These are phyloP conservation scores for Ophiostoma ulmi DNA, from an alignment of 2,329 filamentous ascomycete species.

Conservation along the genomic window DNA sequence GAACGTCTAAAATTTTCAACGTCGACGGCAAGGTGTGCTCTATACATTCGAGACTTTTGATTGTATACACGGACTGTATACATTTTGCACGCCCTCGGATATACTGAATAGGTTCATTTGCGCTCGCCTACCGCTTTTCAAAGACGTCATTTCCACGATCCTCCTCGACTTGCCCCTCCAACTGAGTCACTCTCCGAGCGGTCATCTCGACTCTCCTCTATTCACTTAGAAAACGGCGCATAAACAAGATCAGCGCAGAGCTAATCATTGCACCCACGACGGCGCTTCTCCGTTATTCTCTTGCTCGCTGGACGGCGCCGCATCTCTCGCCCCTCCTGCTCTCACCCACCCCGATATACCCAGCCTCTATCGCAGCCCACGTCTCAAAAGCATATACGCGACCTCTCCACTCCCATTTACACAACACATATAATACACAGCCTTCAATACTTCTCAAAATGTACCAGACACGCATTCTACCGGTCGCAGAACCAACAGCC, in stretches of 20 bases:
- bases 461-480: constrained; percentile 28
- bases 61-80: background rate
- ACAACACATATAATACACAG: background rate
- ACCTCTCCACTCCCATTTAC: background rate
- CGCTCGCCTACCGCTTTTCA: background rate
- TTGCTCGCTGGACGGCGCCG: constrained; percentile 26
- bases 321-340: background rate
- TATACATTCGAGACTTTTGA: background rate
- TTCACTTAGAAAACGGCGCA: background rate
- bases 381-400: background rate
- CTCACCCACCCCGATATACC: background rate
- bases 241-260: background rate
- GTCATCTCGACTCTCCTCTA: background rate
- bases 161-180: background rate
- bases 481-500: constrained; percentile 23
- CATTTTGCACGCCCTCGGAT: background rate
- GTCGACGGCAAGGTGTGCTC: background rate
- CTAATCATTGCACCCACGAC: background rate
- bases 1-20: background rate
- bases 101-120: background rate
- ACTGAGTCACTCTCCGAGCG: background rate
- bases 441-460: constrained; percentile 18
- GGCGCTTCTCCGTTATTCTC: constrained; percentile 3
- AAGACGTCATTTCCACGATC: too few species aligned
- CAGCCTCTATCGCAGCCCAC: background rate